These are phyloP conservation scores for Fraxinus baroniana DNA, from an alignment of 305 asterid species.

Conservation along the genomic window DNA sequence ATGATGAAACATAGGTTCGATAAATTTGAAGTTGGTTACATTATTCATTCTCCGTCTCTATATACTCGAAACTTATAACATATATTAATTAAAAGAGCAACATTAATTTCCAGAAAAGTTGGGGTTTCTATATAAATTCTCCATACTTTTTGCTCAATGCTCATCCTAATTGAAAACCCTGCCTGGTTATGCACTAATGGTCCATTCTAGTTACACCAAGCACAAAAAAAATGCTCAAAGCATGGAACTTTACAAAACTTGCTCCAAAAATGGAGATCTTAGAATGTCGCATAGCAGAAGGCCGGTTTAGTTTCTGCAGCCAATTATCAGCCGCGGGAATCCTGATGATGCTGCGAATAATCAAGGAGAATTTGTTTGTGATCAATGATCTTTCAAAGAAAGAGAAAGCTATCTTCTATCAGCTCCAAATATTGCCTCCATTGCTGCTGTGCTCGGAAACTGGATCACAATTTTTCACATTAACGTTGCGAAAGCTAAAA, in stretches of 20 bases:
- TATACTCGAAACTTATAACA: neutral
- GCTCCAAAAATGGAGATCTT: neutral
- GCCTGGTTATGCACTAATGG: neutral
- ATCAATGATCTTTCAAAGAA: conserved; percentile 39
- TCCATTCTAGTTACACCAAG: neutral
- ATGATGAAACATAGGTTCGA: neutral
- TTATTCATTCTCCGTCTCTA: neutral
- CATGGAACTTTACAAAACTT: neutral
- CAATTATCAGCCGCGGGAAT: conserved; percentile 72
- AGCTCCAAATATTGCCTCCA: conserved; percentile 28
- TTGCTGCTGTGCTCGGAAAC: conserved; percentile 41
- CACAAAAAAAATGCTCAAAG: neutral
- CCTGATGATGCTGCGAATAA: conserved; percentile 97
- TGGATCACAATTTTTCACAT: neutral
- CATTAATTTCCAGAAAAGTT: neutral
- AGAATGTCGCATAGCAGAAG: neutral
- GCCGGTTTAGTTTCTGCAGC: conserved; percentile 37
- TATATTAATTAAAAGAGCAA: neutral
- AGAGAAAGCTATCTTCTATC: conserved; percentile 35
- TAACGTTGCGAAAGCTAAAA: neutral
- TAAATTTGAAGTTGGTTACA: neutral
- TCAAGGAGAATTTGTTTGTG: conserved; percentile 44
- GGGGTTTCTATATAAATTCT: neutral
- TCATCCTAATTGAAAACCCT: neutral
- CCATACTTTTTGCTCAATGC: neutral